Evolutionary conservation across 1,139 yeast species (phyloP), one percentile per base, ranked within the genome.

Genomic region (Spathaspora sp.): DNA sequence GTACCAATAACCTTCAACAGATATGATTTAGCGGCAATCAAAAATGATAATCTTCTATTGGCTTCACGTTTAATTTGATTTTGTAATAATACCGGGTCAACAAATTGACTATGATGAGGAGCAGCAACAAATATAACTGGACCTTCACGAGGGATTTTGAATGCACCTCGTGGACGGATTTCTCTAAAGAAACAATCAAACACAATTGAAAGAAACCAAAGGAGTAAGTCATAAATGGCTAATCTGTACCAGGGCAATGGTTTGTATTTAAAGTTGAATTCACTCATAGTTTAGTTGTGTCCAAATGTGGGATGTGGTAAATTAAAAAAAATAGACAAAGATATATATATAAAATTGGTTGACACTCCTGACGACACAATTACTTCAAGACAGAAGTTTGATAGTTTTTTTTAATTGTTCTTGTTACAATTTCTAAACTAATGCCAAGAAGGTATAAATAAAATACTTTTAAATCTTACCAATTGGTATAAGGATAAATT

Each of bases 21-120:
- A 67, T 86, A 81, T 6, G 96, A 87, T 54, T 82, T 84, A 43
- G 86, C 95, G 5, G 99, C 99, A 47, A 90, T 86, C 23, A 61
- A 51, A 59, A 91, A 91, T 23, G 96, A 86, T 26, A 91, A 80
- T 45, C 97, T 72, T 52, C 96, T 74, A 25, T 82, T 77, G 4
- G 87, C 81, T 53, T 84, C 89, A 46, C 76, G 74, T 54, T 83
- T 81, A 29, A 89, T 90, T 60, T 87, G 95, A 44, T 86, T 84
- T 89, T 89, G 83, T 46, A 93, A 73, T 45, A 90, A 77, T 47
- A 89, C 76, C 0, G 97, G 97, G 61, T 93, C 99, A 34, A 91
- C 95, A 58, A 93, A 93, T 64, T 91, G 99, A 65, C 91, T 93
- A 31, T 97, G 96, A 69, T 91, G 99, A 7, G 98, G 98, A 7